These are phyloP conservation scores for Telfairia occidentalis DNA, from an alignment of 331 rosid species.

Conservation along the genomic window DNA sequence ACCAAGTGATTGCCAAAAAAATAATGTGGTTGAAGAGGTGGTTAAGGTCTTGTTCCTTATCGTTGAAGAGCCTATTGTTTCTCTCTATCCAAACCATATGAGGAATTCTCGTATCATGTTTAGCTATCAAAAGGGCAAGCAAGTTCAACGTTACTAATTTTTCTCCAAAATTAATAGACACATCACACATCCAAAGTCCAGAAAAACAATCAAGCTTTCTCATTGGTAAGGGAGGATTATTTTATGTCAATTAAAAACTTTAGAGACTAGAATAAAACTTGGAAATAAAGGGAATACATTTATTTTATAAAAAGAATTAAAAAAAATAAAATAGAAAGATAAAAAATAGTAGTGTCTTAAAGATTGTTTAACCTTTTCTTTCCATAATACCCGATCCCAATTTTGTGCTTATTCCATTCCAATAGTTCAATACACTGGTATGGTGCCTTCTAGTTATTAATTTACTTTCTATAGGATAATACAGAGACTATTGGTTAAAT, in stretches of 20 bases:
- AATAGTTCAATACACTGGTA: background rate
- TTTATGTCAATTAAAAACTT: background rate
- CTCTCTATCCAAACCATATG: too few relatives aligned
- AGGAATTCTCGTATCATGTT: background rate
- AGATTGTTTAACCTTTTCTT: background rate
- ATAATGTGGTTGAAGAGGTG: too few relatives aligned
- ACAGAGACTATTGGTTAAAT: too few relatives aligned
- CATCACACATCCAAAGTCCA: background rate
- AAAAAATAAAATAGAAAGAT: too few relatives aligned
- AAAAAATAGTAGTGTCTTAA: background rate
- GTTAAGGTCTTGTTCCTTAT: too few relatives aligned
- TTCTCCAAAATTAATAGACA: background rate
- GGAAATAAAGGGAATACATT: background rate
- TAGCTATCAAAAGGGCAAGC: background rate
- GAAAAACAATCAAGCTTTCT: background rate
- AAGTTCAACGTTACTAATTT: background rate
- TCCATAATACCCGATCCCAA: background rate
- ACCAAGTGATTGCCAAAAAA: too few relatives aligned
- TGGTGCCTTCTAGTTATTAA: too few relatives aligned
- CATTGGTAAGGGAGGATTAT: background rate
- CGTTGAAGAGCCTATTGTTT: too few relatives aligned
- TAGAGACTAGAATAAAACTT: background rate
- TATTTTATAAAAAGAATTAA: too few relatives aligned
- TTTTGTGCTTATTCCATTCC: background rate
- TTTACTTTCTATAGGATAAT: too few relatives aligned